Percentiles rank a stretch among this genome's conserved stretches.
Evolutionary conservation across 2,329 filamentous ascomycete genomes (phyloP).

Genomic region (Cytospora piceicola): DNA sequence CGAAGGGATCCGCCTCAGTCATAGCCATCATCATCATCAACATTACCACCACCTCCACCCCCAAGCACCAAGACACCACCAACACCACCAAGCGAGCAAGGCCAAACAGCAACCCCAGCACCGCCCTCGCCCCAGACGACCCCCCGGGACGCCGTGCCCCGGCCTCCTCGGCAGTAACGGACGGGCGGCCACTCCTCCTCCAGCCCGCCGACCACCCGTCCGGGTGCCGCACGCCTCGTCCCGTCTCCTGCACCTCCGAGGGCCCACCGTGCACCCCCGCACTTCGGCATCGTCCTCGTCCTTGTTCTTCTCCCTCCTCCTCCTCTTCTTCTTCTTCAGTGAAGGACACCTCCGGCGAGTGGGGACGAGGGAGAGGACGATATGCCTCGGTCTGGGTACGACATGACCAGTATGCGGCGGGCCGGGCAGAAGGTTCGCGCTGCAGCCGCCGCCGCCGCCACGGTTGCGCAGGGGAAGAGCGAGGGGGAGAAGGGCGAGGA

Average conservation of each 20-base stretch:
- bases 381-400: slow-evolving; percentile 27
- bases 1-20: neutral
- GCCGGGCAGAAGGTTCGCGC: slow-evolving; percentile 5
- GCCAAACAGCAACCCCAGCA: neutral
- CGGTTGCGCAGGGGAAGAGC: neutral
- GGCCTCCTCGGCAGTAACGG: neutral
- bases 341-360: neutral
- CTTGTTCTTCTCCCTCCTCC: too few species aligned
- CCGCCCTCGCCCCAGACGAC: neutral
- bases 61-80: neutral
- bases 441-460: too few species aligned
- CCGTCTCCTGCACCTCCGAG: too few species aligned
- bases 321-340: neutral
- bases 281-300: neutral
- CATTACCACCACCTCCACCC: neutral
- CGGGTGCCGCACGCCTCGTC: neutral
- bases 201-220: neutral
- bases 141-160: too few species aligned
- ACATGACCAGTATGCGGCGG: slow-evolving; percentile 24
- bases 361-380: neutral
- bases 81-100: neutral
- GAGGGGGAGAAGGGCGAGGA: neutral
- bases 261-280: neutral
- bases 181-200: neutral
- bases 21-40: neutral